phyloP scores from a whole-genome alignment of 139 green algal genomes.

The Ulvella scutata region DNA sequence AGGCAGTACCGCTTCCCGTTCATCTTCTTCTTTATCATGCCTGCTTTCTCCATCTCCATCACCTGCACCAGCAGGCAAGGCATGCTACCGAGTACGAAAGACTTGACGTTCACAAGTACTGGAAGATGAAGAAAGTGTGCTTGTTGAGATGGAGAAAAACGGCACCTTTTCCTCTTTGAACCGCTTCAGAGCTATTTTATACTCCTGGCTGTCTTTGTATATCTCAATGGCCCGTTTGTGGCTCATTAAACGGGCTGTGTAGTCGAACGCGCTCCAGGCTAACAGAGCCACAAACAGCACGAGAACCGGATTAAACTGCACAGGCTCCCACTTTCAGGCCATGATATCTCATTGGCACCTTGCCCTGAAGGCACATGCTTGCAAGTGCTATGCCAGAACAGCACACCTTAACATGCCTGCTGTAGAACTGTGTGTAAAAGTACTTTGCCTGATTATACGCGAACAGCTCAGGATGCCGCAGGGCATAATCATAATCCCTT shows the following conservation, averaged over 20 bases:
- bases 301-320: not conserved
- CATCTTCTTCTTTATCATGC: not conserved
- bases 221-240: not conserved
- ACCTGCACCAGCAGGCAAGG: too few species aligned
- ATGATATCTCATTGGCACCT: not conserved
- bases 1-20: not conserved
- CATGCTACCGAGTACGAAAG: too few species aligned
- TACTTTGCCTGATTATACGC: not conserved
- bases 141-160: too few species aligned
- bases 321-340: not conserved
- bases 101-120: too few species aligned
- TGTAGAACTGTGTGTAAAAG: not conserved
- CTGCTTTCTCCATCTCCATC: not conserved
- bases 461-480: not conserved
- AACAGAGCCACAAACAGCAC: not conserved
- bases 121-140: too few species aligned
- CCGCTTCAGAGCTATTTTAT: not conserved
- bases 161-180: not conserved
- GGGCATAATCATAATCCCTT: not conserved
- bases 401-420: not conserved
- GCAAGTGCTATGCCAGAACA: not conserved
- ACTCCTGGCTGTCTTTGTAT: not conserved
- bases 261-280: not conserved
- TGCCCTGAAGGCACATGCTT: too few species aligned
- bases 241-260: not conserved